Conservation (phyloP, 2,329 filamentous ascomycete species). For the Fusarium brachygibbosum region DNA sequence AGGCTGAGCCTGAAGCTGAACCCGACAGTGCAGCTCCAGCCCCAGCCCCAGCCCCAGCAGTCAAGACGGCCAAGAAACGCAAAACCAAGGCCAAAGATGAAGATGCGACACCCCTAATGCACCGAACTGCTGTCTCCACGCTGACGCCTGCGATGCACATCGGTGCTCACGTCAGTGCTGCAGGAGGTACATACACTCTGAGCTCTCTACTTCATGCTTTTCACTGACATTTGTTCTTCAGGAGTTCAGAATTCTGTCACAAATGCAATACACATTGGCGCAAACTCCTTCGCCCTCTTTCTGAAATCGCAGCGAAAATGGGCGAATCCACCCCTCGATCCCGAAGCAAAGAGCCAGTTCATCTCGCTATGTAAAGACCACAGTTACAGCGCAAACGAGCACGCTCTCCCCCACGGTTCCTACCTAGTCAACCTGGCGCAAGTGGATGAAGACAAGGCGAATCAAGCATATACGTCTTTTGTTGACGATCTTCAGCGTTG, state of each 20-base stretch:
- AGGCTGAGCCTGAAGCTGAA: constrained; percentile 51
- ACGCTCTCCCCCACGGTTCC: constrained; percentile 91
- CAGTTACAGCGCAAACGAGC: constrained; percentile 76
- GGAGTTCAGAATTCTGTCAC: constrained; percentile 89
- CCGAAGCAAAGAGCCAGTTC: constrained; percentile 78
- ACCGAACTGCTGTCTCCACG: constrained; percentile 73
- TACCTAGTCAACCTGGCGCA: constrained; percentile 98
- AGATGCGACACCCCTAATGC: constrained; percentile 72
- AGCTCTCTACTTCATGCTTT: constrained; percentile 9
- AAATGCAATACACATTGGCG: constrained; percentile 85
- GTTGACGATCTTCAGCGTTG: constrained; percentile 89
- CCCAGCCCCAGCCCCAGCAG: constrained; percentile 37
- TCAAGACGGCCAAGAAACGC: constrained; percentile 59
- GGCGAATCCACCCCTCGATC: constrained; percentile 82
- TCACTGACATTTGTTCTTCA: constrained; percentile 52
- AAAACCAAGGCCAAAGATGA: constrained; percentile 57
- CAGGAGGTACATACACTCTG: constrained; percentile 74
- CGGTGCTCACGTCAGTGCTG: constrained; percentile 91
- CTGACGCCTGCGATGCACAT: constrained; percentile 82
- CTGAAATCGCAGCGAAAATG: constrained; percentile 97
- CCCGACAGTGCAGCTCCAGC: constrained; percentile 37
- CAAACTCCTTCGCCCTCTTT: constrained; percentile 94
- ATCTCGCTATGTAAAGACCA: constrained; percentile 75
- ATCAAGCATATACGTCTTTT: constrained; percentile 88
- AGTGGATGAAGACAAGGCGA: constrained; percentile 80